Conservation (phyloP, 495 filamentous ascomycete species). For the Bacidia gigantensis region DNA sequence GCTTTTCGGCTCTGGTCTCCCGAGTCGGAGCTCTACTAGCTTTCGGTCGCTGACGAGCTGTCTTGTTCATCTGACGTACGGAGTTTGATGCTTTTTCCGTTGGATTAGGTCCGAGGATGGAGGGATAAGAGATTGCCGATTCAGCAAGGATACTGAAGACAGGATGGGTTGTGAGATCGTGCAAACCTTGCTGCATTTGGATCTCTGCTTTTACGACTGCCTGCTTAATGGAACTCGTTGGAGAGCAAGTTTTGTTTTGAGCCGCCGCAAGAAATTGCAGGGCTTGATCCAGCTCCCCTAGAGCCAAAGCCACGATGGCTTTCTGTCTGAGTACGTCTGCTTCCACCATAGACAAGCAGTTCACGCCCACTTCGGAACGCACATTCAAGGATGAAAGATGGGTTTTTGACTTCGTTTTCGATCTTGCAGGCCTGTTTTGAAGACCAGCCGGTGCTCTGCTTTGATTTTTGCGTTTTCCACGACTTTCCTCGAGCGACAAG, state of each 20-base stretch:
- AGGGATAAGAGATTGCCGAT: constrained; percentile 75
- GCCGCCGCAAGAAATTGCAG: constrained; percentile 36
- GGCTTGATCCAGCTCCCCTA: constrained; percentile 26
- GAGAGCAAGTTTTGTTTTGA: constrained; percentile 27
- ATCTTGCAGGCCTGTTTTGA: not conserved
- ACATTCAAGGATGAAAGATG: not conserved
- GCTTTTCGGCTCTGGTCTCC: too few species aligned
- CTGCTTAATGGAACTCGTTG: constrained; percentile 30
- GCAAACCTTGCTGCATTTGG: constrained; percentile 44
- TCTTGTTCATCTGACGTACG: not conserved
- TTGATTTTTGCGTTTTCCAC: not conserved
- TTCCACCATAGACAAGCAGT: not conserved
- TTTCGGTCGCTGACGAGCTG: not conserved
- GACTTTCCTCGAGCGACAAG: not conserved
- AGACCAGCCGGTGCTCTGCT: not conserved
- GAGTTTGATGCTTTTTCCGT: not conserved
- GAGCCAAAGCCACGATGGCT: constrained; percentile 11
- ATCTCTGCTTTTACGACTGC: constrained; percentile 45
- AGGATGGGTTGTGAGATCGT: constrained; percentile 61
- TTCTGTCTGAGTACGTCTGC: not conserved
- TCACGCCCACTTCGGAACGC: not conserved
- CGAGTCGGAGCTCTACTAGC: not conserved
- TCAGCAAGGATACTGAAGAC: constrained; percentile 82
- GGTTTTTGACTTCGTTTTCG: not conserved
- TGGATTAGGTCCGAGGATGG: constrained; percentile 27